Conservation (phyloP, 495 filamentous ascomycete species). For the Lophium mytilinum region DNA sequence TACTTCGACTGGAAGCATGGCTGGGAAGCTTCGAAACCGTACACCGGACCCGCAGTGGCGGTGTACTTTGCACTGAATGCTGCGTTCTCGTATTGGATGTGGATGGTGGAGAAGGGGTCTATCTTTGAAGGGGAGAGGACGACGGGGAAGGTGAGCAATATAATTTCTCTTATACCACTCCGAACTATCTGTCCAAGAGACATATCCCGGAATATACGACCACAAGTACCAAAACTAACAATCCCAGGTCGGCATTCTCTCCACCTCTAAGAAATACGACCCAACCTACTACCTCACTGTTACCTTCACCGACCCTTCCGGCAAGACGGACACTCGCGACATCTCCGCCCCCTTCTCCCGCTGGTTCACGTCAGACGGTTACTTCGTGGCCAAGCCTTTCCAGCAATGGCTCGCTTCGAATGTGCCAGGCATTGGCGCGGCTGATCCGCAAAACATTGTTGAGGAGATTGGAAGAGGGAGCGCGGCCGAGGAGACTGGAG, state of each 20-base stretch:
- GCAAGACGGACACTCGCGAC: constrained; percentile 36
- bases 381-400: constrained; percentile 76
- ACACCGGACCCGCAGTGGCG: constrained; percentile 67
- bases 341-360: constrained; percentile 64
- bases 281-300: constrained; percentile 71
- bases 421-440: constrained; percentile 58
- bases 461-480: constrained; percentile 32
- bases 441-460: constrained; percentile 50
- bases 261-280: constrained; percentile 63
- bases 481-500: constrained; percentile 7
- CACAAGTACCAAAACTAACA: constrained; percentile 39
- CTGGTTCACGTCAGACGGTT: constrained; percentile 80
- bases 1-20: constrained; percentile 84
- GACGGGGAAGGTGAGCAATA: constrained; percentile 44
- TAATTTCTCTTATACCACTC: background rate
- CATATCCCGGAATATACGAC: background rate
- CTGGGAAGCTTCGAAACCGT: constrained; percentile 71
- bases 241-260: constrained; percentile 41
- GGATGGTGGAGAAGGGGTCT: constrained; percentile 69
- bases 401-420: constrained; percentile 68
- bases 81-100: constrained; percentile 76
- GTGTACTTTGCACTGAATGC: constrained; percentile 76
- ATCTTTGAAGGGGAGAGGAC: constrained; percentile 66
- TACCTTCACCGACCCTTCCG: constrained; percentile 35
- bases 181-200: background rate